These are phyloP conservation scores for Aureobasidium subglaciale DNA, from an alignment of 2,329 filamentous ascomycete genomes.

Conservation along the genomic window DNA sequence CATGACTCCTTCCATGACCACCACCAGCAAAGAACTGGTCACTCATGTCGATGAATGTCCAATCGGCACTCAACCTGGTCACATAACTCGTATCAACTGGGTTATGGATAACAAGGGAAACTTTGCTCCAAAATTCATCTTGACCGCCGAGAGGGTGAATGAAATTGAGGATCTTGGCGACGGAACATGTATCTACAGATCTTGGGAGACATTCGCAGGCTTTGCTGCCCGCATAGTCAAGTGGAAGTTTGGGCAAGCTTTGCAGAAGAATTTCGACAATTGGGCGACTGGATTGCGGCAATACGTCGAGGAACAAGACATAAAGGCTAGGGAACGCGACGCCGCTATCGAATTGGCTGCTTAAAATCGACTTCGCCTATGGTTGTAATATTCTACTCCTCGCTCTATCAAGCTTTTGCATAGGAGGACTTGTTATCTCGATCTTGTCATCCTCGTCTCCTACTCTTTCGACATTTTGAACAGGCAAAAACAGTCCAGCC, in stretches of 20 bases:
- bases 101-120: conserved; percentile 25
- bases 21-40: conserved; percentile 29
- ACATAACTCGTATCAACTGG: conserved; percentile 28
- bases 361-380: background rate
- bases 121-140: conserved; percentile 27
- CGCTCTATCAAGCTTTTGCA: too few relatives aligned
- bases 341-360: conserved; percentile 8
- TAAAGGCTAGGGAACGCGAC: background rate
- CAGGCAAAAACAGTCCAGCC: background rate
- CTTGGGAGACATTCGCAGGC: conserved; percentile 42
- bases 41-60: conserved; percentile 28
- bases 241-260: conserved; percentile 34
- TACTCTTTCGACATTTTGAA: background rate
- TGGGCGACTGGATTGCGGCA: conserved; percentile 37
- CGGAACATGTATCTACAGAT: conserved; percentile 30
- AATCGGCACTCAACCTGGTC: conserved; percentile 5
- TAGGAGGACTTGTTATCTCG: too few relatives aligned
- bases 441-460: too few relatives aligned
- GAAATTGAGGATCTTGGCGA: conserved; percentile 36
- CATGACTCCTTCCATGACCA: conserved; percentile 30
- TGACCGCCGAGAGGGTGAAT: conserved; percentile 41
- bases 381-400: too few relatives aligned
- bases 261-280: conserved; percentile 33
- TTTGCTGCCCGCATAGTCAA: conserved; percentile 34
- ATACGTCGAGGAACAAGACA: conserved; percentile 32